Evolutionary conservation across 2,329 filamentous ascomycete species (phyloP), one percentile per base, ranked within the genome.

Genomic region (Pseudocercospora ulei): DNA sequence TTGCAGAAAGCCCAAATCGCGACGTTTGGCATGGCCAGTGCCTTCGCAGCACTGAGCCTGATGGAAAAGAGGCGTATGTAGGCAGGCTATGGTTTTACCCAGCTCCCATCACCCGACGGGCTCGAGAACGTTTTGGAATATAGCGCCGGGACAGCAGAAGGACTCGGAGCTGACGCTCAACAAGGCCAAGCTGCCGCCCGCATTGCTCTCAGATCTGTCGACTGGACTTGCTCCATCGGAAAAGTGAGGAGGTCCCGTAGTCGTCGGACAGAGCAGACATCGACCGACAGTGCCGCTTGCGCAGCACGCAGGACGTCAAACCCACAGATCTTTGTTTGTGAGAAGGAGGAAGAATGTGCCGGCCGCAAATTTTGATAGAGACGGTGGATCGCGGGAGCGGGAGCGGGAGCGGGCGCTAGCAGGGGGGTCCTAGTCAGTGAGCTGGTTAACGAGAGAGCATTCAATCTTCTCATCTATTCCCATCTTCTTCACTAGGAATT

Each of bases 171-270:
- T 84, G 79, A 80, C 72, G 58, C 50, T 54, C 54, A 56, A 67
- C 62, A 64, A 65, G 64, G 69, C 46, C 23, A n/a, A 12, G 18
- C 30, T 33, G 13, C 30, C 40, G 51, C 47, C 50, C 26, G 48
- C 66, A 64, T 90, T 74, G 58, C 64, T 94, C 80, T 92, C 64
- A 83, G 80, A 90, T 78, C 82, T 90, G 86, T 93, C 84, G 82
- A 86, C 83, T 77, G 80, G 82, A 87, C 65, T 84, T 81, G 80
- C 86, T 76, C 82, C 85, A 78, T 64, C 56, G 58, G n/a, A 54
- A 49, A 74, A 78, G 22, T 38, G 38, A 43, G 49, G 47, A 83
- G 80, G 78, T 79, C 86, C 82, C 82, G 78, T 84, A 61, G 67
- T 73, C 76, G 84, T 83, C 82, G 82, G 88, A 76, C 78, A 88